Conservation (phyloP, 1,284 basidiomycete genomes). For the Cutaneotrichosporon sp. region DNA sequence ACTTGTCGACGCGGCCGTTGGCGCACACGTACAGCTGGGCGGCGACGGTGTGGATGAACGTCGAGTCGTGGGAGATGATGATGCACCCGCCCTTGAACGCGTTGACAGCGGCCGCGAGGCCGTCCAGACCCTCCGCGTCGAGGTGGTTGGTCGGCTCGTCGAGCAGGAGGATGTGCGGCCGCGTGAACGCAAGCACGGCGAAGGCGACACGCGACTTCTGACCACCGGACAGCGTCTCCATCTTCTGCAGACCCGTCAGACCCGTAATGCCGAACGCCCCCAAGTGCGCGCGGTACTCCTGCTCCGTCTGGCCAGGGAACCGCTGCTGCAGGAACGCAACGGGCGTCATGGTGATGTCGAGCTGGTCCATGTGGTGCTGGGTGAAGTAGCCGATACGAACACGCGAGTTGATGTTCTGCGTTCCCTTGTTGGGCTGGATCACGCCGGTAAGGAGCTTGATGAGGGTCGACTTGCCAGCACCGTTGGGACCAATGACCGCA, state of each 20-base stretch:
- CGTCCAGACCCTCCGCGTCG: conserved; percentile 93
- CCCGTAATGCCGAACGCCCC: conserved; percentile 99
- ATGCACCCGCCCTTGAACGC: conserved; percentile 89
- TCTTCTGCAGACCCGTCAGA: conserved; percentile 72
- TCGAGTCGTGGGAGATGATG: conserved; percentile 88
- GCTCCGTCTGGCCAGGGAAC: conserved; percentile 93
- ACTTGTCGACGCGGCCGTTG: conserved; percentile 78
- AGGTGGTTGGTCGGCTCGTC: conserved; percentile 99
- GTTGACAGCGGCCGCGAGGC: conserved; percentile 83
- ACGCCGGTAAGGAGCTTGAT: conserved; percentile 96
- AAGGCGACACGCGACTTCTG: conserved; percentile 98
- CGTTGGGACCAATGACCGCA: conserved; percentile 78
- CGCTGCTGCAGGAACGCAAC: conserved; percentile 89
- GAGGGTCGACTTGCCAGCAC: conserved; percentile 58
- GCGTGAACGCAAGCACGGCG: conserved; percentile 82
- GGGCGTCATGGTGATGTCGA: conserved; percentile 79
- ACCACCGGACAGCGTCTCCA: conserved; percentile 68
- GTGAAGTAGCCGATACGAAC: conserved; percentile 92
- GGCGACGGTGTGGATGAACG: conserved; percentile 75
- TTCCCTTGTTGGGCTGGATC: conserved; percentile 73
- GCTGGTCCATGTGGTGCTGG: conserved; percentile 95
- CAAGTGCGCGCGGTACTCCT: conserved; percentile 91
- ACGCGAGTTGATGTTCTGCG: conserved; percentile 86
- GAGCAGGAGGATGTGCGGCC: conserved; percentile 82
- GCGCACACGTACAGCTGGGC: conserved; percentile 69